Evolutionary conservation across 2,329 filamentous ascomycete species (phyloP), one percentile per base, ranked within the genome.

Genomic region (Fusarium algeriense): DNA sequence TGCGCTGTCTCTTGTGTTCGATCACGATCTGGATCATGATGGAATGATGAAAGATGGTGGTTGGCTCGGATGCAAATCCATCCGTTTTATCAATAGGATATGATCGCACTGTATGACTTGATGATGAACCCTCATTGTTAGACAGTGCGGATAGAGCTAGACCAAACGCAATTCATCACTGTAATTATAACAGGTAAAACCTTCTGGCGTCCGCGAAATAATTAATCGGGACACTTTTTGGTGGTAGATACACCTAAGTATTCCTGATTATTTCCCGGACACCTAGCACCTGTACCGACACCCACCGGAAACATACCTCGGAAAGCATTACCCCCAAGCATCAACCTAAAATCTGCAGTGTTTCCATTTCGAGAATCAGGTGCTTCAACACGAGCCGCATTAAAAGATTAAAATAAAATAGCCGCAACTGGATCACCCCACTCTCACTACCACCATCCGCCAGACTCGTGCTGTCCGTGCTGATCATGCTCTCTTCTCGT

Each of bases 11-110:
- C 43, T 64, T 43, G 66, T 55, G 53, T 37, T 60, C 50, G 38
- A 68, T 64, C 61, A 60, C 67, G 70, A 73, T 73, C 70, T 69
- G 59, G 67, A 68, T 71, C 38, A 62, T 60, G 62, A 30, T 11
- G 30, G 30, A 5, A 67, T 66, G 52, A 44, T 50, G 43, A 54
- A 44, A 30, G 41, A 58, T 34, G 26, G 23, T 55, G 67, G 70
- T 71, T 73, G 70, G 70, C 26, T 64, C 70, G 67, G 70, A 68
- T 59, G 50, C 40, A 38, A 26, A 19, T 59, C 44, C 58, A 67
- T 57, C 67, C 70, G 66, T 61, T 48, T 54, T 46, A 20, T 34
- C 50, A 40, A 57, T 20, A 41, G 15, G 7, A 6, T 7, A 32
- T 34, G 14, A 44, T 13, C 58, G 50, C 57, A 75, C 73, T 74